Percentiles rank a stretch among this genome's conserved stretches.
Evolutionary conservation across 2,329 filamentous ascomycete species (phyloP).

Genomic region (Hymenoscyphus scutula): DNA sequence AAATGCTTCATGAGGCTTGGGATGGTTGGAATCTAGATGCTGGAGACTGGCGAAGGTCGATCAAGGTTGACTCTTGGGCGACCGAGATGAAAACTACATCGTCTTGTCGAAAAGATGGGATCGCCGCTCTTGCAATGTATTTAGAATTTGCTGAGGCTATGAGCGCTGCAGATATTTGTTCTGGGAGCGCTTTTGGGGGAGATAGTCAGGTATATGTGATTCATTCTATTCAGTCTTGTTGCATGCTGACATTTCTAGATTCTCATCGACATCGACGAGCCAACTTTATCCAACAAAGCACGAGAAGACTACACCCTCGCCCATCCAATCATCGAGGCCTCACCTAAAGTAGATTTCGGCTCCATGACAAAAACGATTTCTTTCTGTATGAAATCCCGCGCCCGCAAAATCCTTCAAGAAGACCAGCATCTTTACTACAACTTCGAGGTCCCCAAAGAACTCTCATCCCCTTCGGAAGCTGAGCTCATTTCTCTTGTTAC

Average conservation of each 20-base stretch:
- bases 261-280: conserved; percentile 28
- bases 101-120: conserved; percentile 22
- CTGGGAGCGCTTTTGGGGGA: conserved; percentile 27
- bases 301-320: conserved; percentile 54
- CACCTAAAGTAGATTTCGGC: conserved; percentile 32
- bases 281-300: conserved; percentile 44
- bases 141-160: conserved; percentile 56
- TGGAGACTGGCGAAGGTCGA: conserved; percentile 52
- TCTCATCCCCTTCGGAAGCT: conserved; percentile 27
- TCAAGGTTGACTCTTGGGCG: conserved; percentile 43
- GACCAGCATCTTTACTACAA: conserved; percentile 26
- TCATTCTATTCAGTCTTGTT: not conserved
- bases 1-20: conserved; percentile 63
- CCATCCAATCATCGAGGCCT: conserved; percentile 51
- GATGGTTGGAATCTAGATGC: conserved; percentile 66
- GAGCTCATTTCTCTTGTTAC: conserved; percentile 28
- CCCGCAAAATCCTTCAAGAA: conserved; percentile 31
- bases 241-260: conserved; percentile 23
- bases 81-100: conserved; percentile 27
- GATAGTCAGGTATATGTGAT: conserved; percentile 27
- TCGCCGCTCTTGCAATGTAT: conserved; percentile 47
- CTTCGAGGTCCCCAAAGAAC: conserved; percentile 25
- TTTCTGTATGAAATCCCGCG: conserved; percentile 31
- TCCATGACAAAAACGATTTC: conserved; percentile 27
- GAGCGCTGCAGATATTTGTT: conserved; percentile 64